These are phyloP conservation scores for Calendula officinalis DNA, from an alignment of 129 eudicot genomes.

Conservation along the genomic window DNA sequence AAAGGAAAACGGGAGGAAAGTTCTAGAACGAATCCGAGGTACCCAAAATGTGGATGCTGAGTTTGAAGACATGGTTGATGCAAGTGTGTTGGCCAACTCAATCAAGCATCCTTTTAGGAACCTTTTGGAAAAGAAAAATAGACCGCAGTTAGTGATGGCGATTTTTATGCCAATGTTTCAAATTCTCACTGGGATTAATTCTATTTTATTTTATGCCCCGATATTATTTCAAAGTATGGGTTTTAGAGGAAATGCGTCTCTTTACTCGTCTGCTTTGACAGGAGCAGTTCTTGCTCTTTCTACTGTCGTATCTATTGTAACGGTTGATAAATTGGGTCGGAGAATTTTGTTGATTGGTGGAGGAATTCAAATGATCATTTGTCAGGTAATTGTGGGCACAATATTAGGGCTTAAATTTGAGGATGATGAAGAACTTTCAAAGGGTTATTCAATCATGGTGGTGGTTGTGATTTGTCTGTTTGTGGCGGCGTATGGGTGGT, in stretches of 20 bases:
- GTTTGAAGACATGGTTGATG: conserved; percentile 76
- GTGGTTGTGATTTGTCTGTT: conserved; percentile 70
- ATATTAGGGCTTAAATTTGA: conserved; percentile 69
- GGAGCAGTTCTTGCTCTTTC: conserved; percentile 76
- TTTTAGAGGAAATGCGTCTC: conserved; percentile 64
- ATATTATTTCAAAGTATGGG: conserved; percentile 80
- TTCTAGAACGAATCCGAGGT: conserved; percentile 67
- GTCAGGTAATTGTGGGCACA: conserved; percentile 70
- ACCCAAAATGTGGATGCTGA: conserved; percentile 72
- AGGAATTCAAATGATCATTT: conserved; percentile 75
- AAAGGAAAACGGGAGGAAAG: conserved; percentile 47
- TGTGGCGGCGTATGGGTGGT: conserved; percentile 81
- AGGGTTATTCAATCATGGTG: conserved; percentile 51
- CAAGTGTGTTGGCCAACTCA: conserved; percentile 73
- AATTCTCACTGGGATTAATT: conserved; percentile 81
- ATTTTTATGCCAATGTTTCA: conserved; percentile 83
- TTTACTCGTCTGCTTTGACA: conserved; percentile 71
- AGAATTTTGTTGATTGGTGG: conserved; percentile 67
- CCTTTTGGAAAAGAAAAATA: conserved; percentile 55
- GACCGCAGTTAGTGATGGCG: conserved; percentile 88
- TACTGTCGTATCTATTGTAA: conserved; percentile 63
- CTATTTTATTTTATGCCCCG: conserved; percentile 77
- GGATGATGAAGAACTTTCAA: conserved; percentile 46
- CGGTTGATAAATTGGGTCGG: conserved; percentile 75
- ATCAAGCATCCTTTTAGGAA: conserved; percentile 72